Evolutionary conservation across 371 early-diverging fungal genomes (phyloP).

Genomic region (Catenaria anguillulae): DNA sequence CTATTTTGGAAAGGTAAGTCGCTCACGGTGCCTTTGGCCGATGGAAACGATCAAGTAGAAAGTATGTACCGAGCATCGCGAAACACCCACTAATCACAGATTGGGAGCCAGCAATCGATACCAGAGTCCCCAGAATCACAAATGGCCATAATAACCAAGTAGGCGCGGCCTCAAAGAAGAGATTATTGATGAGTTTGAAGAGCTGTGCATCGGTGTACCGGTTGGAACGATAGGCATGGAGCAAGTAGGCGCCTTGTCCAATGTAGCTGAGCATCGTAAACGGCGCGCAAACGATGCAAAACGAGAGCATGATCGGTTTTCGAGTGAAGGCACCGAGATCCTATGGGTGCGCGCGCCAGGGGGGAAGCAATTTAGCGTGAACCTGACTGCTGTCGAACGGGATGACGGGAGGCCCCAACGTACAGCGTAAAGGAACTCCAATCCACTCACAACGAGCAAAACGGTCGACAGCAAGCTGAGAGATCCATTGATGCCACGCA

Average conservation of each 20-base stretch:
- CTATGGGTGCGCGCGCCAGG: no score
- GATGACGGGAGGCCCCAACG: no score
- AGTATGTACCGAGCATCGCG: not conserved
- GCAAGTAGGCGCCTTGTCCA: not conserved
- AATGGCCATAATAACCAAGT: constrained; percentile 2
- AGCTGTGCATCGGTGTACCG: not conserved
- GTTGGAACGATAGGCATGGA: not conserved
- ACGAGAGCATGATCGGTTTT: not conserved
- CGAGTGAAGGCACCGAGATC: constrained; percentile 5
- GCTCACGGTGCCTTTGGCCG: no score
- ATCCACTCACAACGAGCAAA: not conserved
- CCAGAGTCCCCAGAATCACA: not conserved
- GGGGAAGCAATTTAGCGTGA: no score
- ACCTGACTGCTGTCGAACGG: no score
- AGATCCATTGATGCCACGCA: not conserved
- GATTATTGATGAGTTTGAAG: not conserved
- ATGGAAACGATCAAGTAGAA: no score
- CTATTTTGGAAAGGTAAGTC: no score
- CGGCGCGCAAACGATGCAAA: not conserved
- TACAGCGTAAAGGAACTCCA: constrained; percentile 6
- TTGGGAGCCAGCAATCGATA: not conserved
- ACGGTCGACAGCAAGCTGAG: constrained; percentile 1
- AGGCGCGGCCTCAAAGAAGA: not conserved
- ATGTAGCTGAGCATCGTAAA: no score
- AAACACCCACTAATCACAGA: not conserved